Evolutionary conservation across 2,329 filamentous ascomycete species (phyloP).

Genomic region (Trichoderma simmonsii): DNA sequence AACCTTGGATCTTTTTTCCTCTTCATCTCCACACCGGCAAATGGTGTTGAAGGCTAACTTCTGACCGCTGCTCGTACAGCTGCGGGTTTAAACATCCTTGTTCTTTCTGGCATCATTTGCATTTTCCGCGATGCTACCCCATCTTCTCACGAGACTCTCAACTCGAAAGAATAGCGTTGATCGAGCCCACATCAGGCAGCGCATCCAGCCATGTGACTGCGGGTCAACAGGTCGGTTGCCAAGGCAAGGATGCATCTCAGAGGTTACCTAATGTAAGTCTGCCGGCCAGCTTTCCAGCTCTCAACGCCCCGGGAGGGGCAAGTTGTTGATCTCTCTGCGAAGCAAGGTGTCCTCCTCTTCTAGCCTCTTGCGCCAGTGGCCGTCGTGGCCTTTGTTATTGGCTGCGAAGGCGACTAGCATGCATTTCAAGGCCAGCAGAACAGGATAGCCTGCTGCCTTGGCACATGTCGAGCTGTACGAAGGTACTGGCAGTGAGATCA

Average conservation of each 20-base stretch:
- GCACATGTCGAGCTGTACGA: constrained; percentile 2
- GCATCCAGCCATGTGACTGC: constrained; percentile 17
- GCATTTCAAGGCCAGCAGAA: constrained; percentile 5
- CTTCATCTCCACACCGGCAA: neutral
- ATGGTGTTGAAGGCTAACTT: neutral
- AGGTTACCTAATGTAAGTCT: constrained; percentile 5
- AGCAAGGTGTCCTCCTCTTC: neutral
- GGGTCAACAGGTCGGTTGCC: constrained; percentile 5
- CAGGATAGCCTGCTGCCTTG: neutral
- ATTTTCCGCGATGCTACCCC: constrained; percentile 13
- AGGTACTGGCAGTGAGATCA: neutral
- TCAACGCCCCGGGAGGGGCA: neutral
- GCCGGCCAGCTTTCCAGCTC: neutral
- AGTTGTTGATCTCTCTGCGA: neutral
- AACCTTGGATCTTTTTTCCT: neutral
- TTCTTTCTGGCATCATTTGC: neutral
- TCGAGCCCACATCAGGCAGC: neutral
- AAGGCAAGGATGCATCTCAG: constrained; percentile 6
- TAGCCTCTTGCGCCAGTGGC: neutral
- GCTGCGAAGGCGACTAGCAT: neutral
- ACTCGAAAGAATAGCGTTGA: constrained; percentile 9
- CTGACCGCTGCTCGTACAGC: constrained; percentile 7
- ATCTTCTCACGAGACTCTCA: constrained; percentile 9
- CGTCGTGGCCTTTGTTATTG: neutral
- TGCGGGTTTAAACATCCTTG: constrained; percentile 10